These are phyloP conservation scores for Coniferiporia sulphurascens DNA, from an alignment of 1,284 basidiomycete genomes.

Conservation along the genomic window DNA sequence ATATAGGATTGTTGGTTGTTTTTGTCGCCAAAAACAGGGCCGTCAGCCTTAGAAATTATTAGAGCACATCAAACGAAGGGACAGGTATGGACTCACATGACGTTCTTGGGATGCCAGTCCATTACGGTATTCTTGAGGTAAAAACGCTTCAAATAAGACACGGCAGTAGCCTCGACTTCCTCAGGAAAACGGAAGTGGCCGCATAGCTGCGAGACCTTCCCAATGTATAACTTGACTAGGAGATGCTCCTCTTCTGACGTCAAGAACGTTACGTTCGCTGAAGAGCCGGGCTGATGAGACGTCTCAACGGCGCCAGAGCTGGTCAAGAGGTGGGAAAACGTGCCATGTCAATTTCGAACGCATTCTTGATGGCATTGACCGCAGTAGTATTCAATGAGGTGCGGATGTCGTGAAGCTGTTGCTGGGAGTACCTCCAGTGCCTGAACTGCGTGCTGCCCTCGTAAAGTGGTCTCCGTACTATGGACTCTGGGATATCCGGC, in stretches of 20 bases:
- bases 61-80: not conserved
- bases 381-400: conserved; percentile 67
- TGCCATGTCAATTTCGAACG: conserved; percentile 81
- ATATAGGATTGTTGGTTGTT: conserved; percentile 91
- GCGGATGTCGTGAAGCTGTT: conserved; percentile 57
- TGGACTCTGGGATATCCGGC: not conserved
- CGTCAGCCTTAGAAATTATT: conserved; percentile 69
- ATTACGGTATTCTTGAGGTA: conserved; percentile 98
- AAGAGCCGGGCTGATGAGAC: conserved; percentile 56
- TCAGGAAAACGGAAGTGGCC: conserved; percentile 85
- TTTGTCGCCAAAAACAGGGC: conserved; percentile 94
- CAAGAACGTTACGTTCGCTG: conserved; percentile 65
- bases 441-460: conserved; percentile 82
- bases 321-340: conserved; percentile 21
- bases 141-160: conserved; percentile 92
- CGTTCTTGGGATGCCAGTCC: conserved; percentile 98
- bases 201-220: conserved; percentile 83
- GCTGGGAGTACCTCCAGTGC: conserved; percentile 82
- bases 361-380: conserved; percentile 66
- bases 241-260: conserved; percentile 80
- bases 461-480: conserved; percentile 44
- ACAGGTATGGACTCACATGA: conserved; percentile 61
- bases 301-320: conserved; percentile 21
- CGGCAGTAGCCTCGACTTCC: conserved; percentile 89
- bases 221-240: conserved; percentile 86